phyloP scores from a whole-genome alignment of 2,329 filamentous ascomycete genomes.

The Aspergillus novofumigatus region DNA sequence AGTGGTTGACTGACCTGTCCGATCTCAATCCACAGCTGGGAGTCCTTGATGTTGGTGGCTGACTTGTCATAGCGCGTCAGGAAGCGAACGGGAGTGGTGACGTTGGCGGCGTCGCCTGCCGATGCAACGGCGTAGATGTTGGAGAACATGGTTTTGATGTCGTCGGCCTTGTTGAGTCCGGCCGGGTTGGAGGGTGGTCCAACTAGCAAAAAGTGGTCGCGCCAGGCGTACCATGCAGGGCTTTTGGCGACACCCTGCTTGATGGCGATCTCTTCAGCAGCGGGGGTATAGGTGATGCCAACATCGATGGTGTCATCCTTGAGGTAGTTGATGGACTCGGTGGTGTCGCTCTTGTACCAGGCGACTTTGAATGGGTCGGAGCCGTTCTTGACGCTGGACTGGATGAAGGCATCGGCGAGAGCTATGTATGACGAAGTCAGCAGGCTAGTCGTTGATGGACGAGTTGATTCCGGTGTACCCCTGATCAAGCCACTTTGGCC shows the following conservation, averaged over 20 bases:
- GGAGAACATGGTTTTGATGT: constrained; percentile 34
- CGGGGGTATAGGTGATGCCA: constrained; percentile 44
- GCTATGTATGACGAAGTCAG: constrained; percentile 12
- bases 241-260: constrained; percentile 33
- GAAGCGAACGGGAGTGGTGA: constrained; percentile 38
- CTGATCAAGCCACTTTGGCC: neutral
- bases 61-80: constrained; percentile 47
- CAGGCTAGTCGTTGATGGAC: neutral
- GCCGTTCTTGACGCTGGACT: constrained; percentile 26
- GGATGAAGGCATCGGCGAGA: constrained; percentile 38
- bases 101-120: constrained; percentile 30
- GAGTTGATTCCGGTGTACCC: neutral
- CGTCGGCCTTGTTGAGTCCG: constrained; percentile 24
- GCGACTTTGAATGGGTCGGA: constrained; percentile 38
- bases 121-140: constrained; percentile 23
- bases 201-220: constrained; percentile 46
- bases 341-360: constrained; percentile 47
- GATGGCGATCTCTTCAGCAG: constrained; percentile 44
- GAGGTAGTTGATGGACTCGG: constrained; percentile 44
- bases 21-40: constrained; percentile 43
- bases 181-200: constrained; percentile 36
- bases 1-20: constrained; percentile 32
- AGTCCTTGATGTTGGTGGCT: constrained; percentile 49
- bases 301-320: constrained; percentile 38
- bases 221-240: constrained; percentile 42